These are phyloP conservation scores for Zymoseptoria passerinii DNA, from an alignment of 2,329 filamentous ascomycete species.

Conservation along the genomic window DNA sequence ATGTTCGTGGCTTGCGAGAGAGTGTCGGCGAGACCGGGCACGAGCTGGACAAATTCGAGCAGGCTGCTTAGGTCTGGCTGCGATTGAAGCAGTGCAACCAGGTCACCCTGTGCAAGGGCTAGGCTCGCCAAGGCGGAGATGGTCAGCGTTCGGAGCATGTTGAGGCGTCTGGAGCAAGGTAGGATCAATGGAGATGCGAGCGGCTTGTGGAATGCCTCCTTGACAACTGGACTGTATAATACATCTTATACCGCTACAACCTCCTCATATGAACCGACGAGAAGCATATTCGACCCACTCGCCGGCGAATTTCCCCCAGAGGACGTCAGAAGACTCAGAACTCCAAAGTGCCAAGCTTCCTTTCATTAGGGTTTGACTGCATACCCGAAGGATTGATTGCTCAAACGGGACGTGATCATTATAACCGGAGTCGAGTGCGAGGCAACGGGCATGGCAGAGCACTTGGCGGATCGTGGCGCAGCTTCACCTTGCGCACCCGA, in stretches of 20 bases:
- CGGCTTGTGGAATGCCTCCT: neutral
- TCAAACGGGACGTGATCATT: neutral
- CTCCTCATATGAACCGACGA: neutral
- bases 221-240: neutral
- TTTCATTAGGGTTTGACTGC: neutral
- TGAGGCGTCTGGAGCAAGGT: neutral
- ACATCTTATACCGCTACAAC: neutral
- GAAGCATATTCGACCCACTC: neutral
- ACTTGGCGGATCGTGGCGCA: neutral
- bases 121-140: neutral
- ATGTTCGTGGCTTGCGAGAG: constrained; percentile 33
- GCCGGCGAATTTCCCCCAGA: neutral
- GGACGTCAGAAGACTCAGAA: neutral
- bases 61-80: constrained; percentile 11
- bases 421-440: neutral
- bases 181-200: neutral
- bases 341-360: neutral
- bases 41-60: constrained; percentile 10
- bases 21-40: constrained; percentile 9
- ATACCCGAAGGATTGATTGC: neutral
- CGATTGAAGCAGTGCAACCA: constrained; percentile 7
- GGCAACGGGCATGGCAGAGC: neutral
- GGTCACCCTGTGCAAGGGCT: constrained; percentile 4
- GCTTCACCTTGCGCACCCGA: neutral
- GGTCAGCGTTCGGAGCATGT: neutral